Evolutionary conservation across 2,329 filamentous ascomycete species (phyloP).

Genomic region (Colletotrichum noveboracense): DNA sequence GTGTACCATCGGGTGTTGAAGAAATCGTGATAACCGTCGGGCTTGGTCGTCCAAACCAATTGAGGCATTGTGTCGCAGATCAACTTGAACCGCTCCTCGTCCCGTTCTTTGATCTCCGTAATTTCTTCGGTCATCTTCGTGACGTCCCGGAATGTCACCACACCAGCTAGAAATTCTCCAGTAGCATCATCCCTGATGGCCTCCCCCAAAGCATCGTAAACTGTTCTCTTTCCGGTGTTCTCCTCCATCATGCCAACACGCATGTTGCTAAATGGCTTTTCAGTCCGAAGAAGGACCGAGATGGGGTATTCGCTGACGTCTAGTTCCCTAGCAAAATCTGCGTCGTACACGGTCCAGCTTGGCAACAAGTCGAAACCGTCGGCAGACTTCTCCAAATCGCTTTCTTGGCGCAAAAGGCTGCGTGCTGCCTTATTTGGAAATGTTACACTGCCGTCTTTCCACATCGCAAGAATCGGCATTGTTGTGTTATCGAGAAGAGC

Average conservation of each 20-base stretch:
- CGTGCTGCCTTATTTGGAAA: constrained; percentile 74
- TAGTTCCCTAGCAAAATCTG: constrained; percentile 67
- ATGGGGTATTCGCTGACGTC: constrained; percentile 70
- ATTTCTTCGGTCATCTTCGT: constrained; percentile 74
- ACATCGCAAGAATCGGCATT: constrained; percentile 79
- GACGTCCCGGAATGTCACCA: constrained; percentile 75
- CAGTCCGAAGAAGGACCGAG: constrained; percentile 64
- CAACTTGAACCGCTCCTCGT: constrained; percentile 75
- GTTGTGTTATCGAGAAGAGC: constrained; percentile 77
- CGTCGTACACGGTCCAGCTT: constrained; percentile 67
- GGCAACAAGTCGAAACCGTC: constrained; percentile 62
- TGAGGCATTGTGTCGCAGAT: constrained; percentile 79
- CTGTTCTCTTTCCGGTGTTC: constrained; percentile 50
- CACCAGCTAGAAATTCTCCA: constrained; percentile 75
- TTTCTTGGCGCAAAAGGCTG: constrained; percentile 50
- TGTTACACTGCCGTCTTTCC: constrained; percentile 77
- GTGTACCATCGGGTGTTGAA: constrained; percentile 80
- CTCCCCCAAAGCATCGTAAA: constrained; percentile 72
- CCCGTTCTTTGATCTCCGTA: constrained; percentile 70
- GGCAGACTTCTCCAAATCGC: constrained; percentile 41
- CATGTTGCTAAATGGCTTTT: constrained; percentile 61
- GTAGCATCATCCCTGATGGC: constrained; percentile 69
- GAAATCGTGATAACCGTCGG: constrained; percentile 73
- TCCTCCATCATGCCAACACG: constrained; percentile 68
- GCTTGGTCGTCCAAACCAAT: constrained; percentile 75